These are phyloP conservation scores for Hericium erinaceus DNA, from an alignment of 768 basidiomycete species.

Conservation along the genomic window DNA sequence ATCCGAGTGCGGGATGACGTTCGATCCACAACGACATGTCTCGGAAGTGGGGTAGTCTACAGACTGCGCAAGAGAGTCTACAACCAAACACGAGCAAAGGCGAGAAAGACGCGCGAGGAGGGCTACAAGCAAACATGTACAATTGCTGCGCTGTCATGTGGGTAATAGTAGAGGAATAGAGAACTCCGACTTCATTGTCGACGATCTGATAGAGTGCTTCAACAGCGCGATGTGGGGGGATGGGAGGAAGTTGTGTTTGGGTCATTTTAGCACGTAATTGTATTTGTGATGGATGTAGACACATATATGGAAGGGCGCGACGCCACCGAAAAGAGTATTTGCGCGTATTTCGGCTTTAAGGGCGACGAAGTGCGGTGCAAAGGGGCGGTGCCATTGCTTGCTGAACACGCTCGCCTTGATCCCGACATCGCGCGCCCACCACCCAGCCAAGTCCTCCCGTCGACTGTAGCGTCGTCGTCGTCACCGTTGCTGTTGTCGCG, in stretches of 20 bases:
- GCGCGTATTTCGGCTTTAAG: conserved; percentile 1
- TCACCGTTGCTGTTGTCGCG: conserved; percentile 2
- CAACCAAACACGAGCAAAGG: too few species aligned
- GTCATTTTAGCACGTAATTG: too few species aligned
- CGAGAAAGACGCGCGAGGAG: too few species aligned
- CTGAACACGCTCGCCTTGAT: background rate
- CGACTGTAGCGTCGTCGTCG: background rate
- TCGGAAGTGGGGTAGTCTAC: too few species aligned
- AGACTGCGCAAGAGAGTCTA: too few species aligned
- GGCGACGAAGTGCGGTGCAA: background rate
- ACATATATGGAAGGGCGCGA: background rate
- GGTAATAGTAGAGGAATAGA: too few species aligned
- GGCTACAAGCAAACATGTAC: too few species aligned
- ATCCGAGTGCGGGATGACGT: too few species aligned
- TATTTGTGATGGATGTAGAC: background rate
- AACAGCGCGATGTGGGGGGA: too few species aligned
- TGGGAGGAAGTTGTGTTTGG: too few species aligned
- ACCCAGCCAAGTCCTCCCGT: background rate
- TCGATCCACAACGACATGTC: too few species aligned
- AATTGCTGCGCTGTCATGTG: too few species aligned
- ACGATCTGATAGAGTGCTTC: background rate
- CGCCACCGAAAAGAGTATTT: background rate
- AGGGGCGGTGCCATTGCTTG: background rate
- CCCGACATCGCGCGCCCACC: background rate
- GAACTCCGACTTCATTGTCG: background rate